These are phyloP conservation scores for Thielaviopsis punctulata DNA, from an alignment of 2,329 filamentous ascomycete genomes.

Conservation along the genomic window DNA sequence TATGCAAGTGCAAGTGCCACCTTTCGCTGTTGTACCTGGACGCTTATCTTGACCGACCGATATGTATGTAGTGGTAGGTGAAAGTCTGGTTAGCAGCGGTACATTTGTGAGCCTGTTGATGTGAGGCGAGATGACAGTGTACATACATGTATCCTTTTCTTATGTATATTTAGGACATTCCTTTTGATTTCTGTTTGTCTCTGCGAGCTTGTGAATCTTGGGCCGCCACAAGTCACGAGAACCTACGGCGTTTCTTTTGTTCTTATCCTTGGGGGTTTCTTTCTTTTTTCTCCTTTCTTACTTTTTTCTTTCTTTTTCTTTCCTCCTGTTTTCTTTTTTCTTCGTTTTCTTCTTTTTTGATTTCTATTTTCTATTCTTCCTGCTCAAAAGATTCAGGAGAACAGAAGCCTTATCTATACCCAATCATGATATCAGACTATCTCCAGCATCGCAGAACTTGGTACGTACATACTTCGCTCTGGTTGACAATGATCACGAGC, in stretches of 20 bases:
- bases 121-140: too few species aligned
- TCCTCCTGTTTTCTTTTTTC: not conserved
- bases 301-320: not conserved
- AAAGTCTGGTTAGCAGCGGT: too few species aligned
- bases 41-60: too few species aligned
- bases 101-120: too few species aligned
- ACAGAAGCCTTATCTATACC: not conserved
- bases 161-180: too few species aligned
- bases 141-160: too few species aligned
- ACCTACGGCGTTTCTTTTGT: not conserved
- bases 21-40: too few species aligned
- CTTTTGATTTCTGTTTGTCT: too few species aligned
- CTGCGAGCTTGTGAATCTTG: too few species aligned
- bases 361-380: not conserved
- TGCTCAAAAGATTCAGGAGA: not conserved
- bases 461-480: conserved; percentile 15
- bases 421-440: conserved; percentile 7
- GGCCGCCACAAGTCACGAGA: not conserved
- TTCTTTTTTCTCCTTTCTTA: too few species aligned
- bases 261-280: not conserved
- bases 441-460: conserved; percentile 19
- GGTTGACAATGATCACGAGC: not conserved
- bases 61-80: too few species aligned
- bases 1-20: too few species aligned
- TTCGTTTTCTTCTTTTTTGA: not conserved